Evolutionary conservation across 257 asterid genomes (phyloP).

Genomic region (Salvia miltiorrhiza): DNA sequence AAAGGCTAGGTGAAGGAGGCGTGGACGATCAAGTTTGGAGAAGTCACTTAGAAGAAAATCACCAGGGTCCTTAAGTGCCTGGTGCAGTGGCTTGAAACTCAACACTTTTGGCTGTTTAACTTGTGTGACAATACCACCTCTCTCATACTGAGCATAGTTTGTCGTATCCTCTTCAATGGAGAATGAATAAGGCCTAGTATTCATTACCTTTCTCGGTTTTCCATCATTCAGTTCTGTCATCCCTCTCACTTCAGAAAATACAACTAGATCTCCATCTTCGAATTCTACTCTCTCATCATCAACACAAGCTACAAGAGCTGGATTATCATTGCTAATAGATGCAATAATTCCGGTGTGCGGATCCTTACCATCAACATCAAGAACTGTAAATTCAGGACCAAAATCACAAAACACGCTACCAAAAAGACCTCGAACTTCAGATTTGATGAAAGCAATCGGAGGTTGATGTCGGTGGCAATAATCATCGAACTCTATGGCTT

Average conservation of each 20-base stretch:
- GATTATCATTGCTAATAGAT: slow-evolving; percentile 70
- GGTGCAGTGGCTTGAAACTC: slow-evolving; percentile 70
- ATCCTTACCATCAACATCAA: slow-evolving; percentile 89
- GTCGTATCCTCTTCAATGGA: slow-evolving; percentile 81
- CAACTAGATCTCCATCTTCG: slow-evolving; percentile 83
- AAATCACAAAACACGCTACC: slow-evolving; percentile 83
- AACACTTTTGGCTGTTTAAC: slow-evolving; percentile 78
- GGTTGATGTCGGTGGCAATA: slow-evolving; percentile 85
- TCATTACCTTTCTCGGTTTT: slow-evolving; percentile 69
- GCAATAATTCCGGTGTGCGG: slow-evolving; percentile 91
- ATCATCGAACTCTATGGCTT: slow-evolving; percentile 65
- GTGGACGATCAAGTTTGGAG: slow-evolving; percentile 78
- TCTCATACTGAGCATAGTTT: slow-evolving; percentile 55
- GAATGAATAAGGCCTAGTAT: slow-evolving; percentile 73
- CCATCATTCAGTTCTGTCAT: slow-evolving; percentile 93
- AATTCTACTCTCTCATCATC: slow-evolving; percentile 94
- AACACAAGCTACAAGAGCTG: slow-evolving; percentile 77
- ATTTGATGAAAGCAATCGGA: slow-evolving; percentile 81
- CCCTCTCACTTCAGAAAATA: slow-evolving; percentile 81
- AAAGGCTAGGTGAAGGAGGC: slow-evolving; percentile 81
- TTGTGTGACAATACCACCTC: slow-evolving; percentile 89
- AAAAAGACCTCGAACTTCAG: slow-evolving; percentile 88
- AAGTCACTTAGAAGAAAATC: slow-evolving; percentile 83
- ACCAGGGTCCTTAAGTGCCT: slow-evolving; percentile 75
- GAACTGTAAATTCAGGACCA: slow-evolving; percentile 79